Evolutionary conservation across 495 filamentous ascomycete genomes (phyloP).

Genomic region (Parathielavia appendiculata): DNA sequence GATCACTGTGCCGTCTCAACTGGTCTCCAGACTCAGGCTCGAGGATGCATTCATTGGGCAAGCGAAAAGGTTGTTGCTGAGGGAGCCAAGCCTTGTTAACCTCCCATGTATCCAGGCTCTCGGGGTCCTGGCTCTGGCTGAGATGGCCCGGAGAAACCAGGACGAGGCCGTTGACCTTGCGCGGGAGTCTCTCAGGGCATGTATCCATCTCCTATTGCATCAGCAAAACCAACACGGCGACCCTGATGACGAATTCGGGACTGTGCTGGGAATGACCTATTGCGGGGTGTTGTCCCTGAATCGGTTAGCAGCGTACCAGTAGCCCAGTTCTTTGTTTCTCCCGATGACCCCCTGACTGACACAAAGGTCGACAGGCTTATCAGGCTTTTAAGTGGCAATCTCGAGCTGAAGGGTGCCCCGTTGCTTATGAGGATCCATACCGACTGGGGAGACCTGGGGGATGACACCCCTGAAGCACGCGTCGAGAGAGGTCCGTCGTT

Average conservation of each 20-base stretch:
- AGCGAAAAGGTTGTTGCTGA: slow-evolving; percentile 22
- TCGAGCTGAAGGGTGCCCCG: slow-evolving; percentile 26
- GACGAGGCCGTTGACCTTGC: slow-evolving; percentile 24
- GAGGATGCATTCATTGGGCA: slow-evolving; percentile 31
- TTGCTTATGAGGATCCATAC: slow-evolving; percentile 28
- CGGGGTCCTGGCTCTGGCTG: slow-evolving; percentile 24
- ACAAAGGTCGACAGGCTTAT: slow-evolving; percentile 13
- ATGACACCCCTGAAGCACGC: slow-evolving; percentile 24
- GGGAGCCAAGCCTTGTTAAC: slow-evolving; percentile 16
- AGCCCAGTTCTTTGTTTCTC: not conserved
- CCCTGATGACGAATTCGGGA: slow-evolving; percentile 15
- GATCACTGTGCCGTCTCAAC: slow-evolving; percentile 16
- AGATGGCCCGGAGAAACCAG: slow-evolving; percentile 26
- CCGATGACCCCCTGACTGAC: not conserved
- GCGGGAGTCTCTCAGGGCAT: slow-evolving; percentile 23
- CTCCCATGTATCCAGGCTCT: slow-evolving; percentile 28
- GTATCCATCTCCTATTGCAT: slow-evolving; percentile 22
- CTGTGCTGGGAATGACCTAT: slow-evolving; percentile 22
- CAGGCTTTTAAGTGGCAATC: slow-evolving; percentile 25
- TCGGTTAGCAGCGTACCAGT: slow-evolving; percentile 15
- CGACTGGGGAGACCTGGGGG: slow-evolving; percentile 13
- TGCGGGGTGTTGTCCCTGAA: slow-evolving; percentile 28
- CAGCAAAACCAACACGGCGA: slow-evolving; percentile 1
- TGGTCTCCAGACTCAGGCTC: slow-evolving; percentile 24
- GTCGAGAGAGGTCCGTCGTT: slow-evolving; percentile 25